Evolutionary conservation across 257 asterid genomes (phyloP).

Genomic region (Anisodus tanguticus): DNA sequence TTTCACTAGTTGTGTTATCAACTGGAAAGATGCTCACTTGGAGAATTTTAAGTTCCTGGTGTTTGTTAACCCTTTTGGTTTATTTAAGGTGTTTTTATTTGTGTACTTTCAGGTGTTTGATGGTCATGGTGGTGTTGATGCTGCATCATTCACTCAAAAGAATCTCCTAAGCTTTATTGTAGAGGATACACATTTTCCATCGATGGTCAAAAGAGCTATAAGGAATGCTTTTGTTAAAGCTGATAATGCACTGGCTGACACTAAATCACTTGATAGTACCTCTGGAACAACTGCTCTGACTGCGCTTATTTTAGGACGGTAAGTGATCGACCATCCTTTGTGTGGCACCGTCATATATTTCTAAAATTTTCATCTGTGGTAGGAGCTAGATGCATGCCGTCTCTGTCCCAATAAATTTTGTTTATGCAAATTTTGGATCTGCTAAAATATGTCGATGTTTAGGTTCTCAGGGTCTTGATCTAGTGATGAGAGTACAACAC

Average conservation of each 20-base stretch:
- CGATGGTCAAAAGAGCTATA: slow-evolving; percentile 60
- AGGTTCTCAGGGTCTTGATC: not conserved
- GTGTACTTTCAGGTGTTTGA: slow-evolving; percentile 68
- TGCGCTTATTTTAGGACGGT: slow-evolving; percentile 77
- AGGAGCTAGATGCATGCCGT: not conserved
- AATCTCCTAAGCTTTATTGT: slow-evolving; percentile 64
- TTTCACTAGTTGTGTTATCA: not conserved
- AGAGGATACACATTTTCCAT: slow-evolving; percentile 73
- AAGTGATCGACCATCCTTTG: slow-evolving; percentile 25
- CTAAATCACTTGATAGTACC: slow-evolving; percentile 59
- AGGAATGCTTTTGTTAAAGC: slow-evolving; percentile 73
- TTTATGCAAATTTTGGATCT: not conserved
- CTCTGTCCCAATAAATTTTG: not conserved
- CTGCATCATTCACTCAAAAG: slow-evolving; percentile 70
- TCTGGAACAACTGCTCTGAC: slow-evolving; percentile 79
- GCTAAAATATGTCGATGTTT: not conserved
- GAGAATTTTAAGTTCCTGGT: slow-evolving; percentile 6
- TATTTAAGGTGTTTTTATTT: slow-evolving; percentile 16
- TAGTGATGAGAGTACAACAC: not conserved
- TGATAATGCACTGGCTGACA: slow-evolving; percentile 74
- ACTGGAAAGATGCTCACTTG: not conserved
- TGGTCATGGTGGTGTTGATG: slow-evolving; percentile 88
- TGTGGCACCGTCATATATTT: not conserved
- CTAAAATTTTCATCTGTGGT: not conserved
- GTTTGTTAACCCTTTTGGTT: slow-evolving; percentile 21